Conservation (phyloP, 148 eudicot species). For the Vaccinium macrocarpon region DNA sequence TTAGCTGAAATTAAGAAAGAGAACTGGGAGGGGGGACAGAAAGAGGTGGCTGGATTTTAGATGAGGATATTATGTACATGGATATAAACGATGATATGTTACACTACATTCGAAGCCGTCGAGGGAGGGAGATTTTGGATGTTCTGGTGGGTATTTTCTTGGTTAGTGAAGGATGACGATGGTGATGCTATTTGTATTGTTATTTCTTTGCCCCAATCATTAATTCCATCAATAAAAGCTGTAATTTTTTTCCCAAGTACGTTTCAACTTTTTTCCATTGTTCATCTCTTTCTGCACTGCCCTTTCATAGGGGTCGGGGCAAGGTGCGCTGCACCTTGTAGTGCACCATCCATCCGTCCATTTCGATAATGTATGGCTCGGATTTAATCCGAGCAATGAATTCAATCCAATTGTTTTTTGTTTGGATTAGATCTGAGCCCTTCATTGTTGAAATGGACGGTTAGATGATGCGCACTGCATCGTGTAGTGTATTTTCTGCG, state of each 20-base stretch:
- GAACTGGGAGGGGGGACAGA: conserved; percentile 4
- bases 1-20: conserved; percentile 7
- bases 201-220: conserved; percentile 29
- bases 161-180: conserved; percentile 45
- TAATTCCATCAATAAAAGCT: conserved; percentile 47
- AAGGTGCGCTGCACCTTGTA: no score
- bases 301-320: no score
- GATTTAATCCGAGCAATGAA: no score
- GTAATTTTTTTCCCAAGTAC: conserved; percentile 25
- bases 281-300: neutral
- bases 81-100: conserved; percentile 50
- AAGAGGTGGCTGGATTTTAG: conserved; percentile 33
- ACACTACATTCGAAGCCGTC: conserved; percentile 19
- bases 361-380: no score
- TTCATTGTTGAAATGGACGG: no score
- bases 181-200: conserved; percentile 31
- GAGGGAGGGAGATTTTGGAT: conserved; percentile 18
- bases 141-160: conserved; percentile 39
- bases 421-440: no score
- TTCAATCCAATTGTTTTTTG: no score
- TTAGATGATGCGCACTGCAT: no score
- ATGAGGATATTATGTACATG: conserved; percentile 42
- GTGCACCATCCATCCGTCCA: no score
- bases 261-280: neutral
- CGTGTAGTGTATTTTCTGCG: no score